Evolutionary conservation across 2,329 filamentous ascomycete genomes (phyloP).

Genomic region (Colletotrichum horii): DNA sequence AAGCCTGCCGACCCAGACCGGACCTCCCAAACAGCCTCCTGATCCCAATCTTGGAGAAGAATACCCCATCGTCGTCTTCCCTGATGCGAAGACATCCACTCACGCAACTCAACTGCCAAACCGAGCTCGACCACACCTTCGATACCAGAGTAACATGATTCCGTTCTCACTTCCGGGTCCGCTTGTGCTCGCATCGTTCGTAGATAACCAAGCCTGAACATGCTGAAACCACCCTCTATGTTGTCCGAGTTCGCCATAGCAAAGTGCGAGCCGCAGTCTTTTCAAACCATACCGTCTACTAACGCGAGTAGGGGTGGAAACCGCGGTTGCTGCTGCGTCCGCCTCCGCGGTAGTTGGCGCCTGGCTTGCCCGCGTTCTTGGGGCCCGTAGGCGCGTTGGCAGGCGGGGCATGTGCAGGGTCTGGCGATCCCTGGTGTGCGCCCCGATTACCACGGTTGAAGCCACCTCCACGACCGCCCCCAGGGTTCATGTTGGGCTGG

Average conservation of each 20-base stretch:
- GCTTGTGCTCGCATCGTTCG: background rate
- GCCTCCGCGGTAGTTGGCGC: slow-evolving; percentile 92
- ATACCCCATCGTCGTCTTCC: background rate
- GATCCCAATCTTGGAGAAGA: background rate
- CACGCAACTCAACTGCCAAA: background rate
- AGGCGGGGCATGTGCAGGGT: slow-evolving; percentile 53
- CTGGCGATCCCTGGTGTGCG: slow-evolving; percentile 44
- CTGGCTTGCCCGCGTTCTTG: slow-evolving; percentile 91
- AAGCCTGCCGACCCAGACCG: background rate
- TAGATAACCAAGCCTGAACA: background rate
- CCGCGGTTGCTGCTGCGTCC: slow-evolving; percentile 77
- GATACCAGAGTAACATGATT: background rate
- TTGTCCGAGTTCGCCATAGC: background rate
- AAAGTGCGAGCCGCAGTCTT: background rate
- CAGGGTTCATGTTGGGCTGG: slow-evolving; percentile 71
- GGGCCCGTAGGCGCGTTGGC: slow-evolving; percentile 84
- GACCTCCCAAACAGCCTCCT: background rate
- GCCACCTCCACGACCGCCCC: slow-evolving; percentile 48
- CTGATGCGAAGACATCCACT: background rate
- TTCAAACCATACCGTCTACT: background rate
- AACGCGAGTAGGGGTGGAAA: slow-evolving; percentile 75
- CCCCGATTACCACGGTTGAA: slow-evolving; percentile 36
- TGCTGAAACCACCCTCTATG: background rate
- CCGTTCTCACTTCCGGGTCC: background rate
- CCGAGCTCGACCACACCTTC: background rate